Evolutionary conservation across 176 grass and related monocot genomes (phyloP), one percentile per base, ranked within the genome.

Genomic region (Rhipidocladum racemiflorum): DNA sequence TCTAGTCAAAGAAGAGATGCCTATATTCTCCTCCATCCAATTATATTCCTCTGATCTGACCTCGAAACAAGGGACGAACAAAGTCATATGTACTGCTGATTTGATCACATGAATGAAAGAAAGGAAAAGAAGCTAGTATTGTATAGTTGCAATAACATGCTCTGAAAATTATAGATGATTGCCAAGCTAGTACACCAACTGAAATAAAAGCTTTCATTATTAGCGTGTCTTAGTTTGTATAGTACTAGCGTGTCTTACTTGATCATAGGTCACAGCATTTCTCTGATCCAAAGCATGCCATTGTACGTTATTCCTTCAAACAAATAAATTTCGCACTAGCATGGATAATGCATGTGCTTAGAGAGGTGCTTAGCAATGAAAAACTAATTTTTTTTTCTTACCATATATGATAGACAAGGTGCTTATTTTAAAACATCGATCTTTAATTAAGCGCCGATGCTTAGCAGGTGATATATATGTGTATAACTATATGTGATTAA

Each of bases 1-100:
- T 28, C 2, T 6, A 36, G 51, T 61, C 59, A 20, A 69, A 43
- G 13, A 81, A 57, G 35, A 30, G 29, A 70, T 61, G 17, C 0
- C 66, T 18, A 50, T 72, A 50, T 32, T 65, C 12, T 30, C 18
- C 3, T 1, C 17, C 56, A 43, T 54, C 55, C 48, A 72, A 54
- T 40, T 70, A 30, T 86, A 23, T 29, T 81, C 6, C 17, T 34
- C 51, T 23, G 79, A 77, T 34, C 51, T 23, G 79, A 77, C 79
- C 39, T 77, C 6, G 5, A 43, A 40, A 62, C 62, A 68, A 23
- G 51, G 18, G 29, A 61, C 34, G 11, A 12, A 39, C 45, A 18
- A 27, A 27, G 28, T 81, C 62, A 23, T 45, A 20, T 71, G 14
- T 71, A 18, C 15, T 15, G 16, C 11, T 38, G 44, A 16, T 38